Percentiles rank a stretch among this genome's conserved stretches.
phyloP scores from a whole-genome alignment of 805 yeast genomes.

The Citeromyces matritensis region DNA sequence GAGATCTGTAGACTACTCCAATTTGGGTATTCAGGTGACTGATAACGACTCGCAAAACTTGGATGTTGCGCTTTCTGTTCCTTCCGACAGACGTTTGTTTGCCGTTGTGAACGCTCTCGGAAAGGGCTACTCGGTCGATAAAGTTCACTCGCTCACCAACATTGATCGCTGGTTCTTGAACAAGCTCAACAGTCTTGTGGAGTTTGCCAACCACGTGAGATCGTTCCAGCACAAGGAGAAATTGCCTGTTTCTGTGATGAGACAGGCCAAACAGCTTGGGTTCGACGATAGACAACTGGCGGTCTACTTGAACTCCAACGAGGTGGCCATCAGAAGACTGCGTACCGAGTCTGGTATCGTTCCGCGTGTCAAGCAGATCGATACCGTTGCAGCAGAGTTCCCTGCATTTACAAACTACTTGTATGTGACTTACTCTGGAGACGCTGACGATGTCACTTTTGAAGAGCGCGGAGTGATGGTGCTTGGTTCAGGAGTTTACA shows the following conservation, averaged over 20 bases:
- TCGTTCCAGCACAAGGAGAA: constrained; percentile 41
- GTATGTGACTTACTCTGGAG: constrained; percentile 91
- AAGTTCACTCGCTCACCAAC: constrained; percentile 79
- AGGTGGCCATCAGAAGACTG: constrained; percentile 79
- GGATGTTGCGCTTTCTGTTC: constrained; percentile 87
- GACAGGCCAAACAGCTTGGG: constrained; percentile 91
- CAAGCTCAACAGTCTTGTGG: constrained; percentile 65
- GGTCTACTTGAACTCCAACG: constrained; percentile 73
- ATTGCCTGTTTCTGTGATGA: constrained; percentile 46
- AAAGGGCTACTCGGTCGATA: constrained; percentile 81
- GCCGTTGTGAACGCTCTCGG: constrained; percentile 92
- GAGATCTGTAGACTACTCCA: constrained; percentile 90
- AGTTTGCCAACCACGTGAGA: constrained; percentile 49
- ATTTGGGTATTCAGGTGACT: constrained; percentile 84
- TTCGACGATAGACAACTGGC: constrained; percentile 97
- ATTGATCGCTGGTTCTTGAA: constrained; percentile 95
- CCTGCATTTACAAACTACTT: constrained; percentile 93
- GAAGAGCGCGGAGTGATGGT: constrained; percentile 93
- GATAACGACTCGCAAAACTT: constrained; percentile 78
- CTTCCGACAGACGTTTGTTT: constrained; percentile 93
- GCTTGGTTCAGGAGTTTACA: constrained; percentile 94
- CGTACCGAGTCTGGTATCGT: constrained; percentile 77
- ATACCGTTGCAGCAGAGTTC: constrained; percentile 98
- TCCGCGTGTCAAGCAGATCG: constrained; percentile 94
- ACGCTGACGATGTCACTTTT: constrained; percentile 72